Percentiles rank a stretch among this genome's conserved stretches.
Conservation (phyloP, 208 protist genomes). For the Acanthamoeba sp. region DNA sequence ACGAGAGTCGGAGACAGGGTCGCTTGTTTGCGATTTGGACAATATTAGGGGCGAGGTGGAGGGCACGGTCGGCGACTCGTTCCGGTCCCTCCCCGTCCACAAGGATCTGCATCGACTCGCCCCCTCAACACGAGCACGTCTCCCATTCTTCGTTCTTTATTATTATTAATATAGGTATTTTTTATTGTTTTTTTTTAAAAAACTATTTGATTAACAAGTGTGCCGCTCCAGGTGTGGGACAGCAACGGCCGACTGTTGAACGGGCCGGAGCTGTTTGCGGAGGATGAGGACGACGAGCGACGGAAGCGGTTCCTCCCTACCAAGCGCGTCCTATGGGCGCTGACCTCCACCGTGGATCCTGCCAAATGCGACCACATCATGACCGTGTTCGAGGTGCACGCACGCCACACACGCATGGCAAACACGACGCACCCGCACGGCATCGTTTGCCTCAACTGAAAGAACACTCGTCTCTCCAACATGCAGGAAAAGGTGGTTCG, state of each 20-base stretch:
- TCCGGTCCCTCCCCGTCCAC: conserved; percentile 2
- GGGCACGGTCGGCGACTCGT: conserved; percentile 1
- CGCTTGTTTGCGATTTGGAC: neutral
- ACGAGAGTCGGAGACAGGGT: neutral
- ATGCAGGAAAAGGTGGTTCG: neutral
- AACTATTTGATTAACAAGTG: no score
- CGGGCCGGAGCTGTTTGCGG: neutral
- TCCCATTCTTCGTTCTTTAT: neutral
- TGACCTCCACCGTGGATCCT: neutral
- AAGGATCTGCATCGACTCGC: neutral
- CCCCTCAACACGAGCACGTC: neutral
- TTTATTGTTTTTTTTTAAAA: no score
- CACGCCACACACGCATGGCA: no score
- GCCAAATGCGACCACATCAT: neutral
- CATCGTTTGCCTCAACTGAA: no score
- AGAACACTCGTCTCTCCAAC: neutral
- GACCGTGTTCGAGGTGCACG: neutral
- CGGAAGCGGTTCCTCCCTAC: neutral
- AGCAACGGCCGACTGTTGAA: neutral
- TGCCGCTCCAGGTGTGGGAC: neutral
- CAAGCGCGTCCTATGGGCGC: conserved; percentile 7
- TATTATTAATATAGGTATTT: no score
- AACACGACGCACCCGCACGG: no score
- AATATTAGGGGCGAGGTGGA: neutral
- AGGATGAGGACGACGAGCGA: neutral